Base-by-base conservation (phyloP, 257 asterid genomes). In the Anisodus acutangulus region DNA sequence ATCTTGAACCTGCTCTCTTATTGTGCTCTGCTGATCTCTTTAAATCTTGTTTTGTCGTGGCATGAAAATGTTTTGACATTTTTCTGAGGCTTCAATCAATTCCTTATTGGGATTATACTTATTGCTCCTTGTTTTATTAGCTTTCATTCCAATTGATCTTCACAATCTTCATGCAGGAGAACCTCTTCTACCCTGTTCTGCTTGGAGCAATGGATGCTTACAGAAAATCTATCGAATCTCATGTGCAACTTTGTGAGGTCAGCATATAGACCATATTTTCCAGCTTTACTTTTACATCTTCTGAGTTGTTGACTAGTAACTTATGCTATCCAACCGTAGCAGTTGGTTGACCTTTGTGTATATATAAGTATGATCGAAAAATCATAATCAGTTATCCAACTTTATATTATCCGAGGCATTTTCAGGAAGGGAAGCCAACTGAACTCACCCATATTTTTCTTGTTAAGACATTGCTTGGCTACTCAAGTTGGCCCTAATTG, bases 151-250 rank as follows among this genome's bases (percentile, higher is more conserved):
- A 67, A 49, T 67, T 54, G 35, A 68, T 68, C 19, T 68, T 82
- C 80, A 82, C 47, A 70, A 67, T 82, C 45, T 60, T 80, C 86
- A 69, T 85, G 85, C 92, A 97, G 99, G 98, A 91, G 86, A 90
- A 87, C 85, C 90, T 95, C 81, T 95, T 94, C 90, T 95, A 97
- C 84, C 54, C 91, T 66, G 90, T 91, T 66, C 94, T 89, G 5
- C 88, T 89, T 79, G 97, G 95, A 84, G 95, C 98, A 31, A 83
- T 90, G 90, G 93, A 89, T 88, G 84, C 90, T n/a, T 97, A 94
- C 89, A 91, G 87, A 88, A 91, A 85, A 62, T 91, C 95, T 83
- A 80, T 95, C 80, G 93, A 90, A 87, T 92, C 93, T 15, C 93
- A 83, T 83, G 92, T 88, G 85, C 86, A 86, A 15, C 93, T 90